A percentile compares a stretch with the other conserved stretches of the same genome.
phyloP scores from a whole-genome alignment of 495 filamentous ascomycete species.

The Evansstolkia leycettana region DNA sequence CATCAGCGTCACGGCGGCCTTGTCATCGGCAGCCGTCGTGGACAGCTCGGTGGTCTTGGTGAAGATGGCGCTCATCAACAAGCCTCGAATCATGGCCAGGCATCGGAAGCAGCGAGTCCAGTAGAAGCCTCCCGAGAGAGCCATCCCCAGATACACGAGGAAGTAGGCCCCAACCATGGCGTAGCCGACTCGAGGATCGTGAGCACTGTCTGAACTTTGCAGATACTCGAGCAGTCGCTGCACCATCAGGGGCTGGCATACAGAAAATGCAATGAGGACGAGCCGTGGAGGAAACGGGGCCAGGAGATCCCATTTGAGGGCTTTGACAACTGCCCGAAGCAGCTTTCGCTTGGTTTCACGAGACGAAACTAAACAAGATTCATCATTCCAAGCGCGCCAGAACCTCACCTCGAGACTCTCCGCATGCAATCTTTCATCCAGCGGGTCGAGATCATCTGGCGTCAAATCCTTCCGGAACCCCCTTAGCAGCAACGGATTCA shows the following conservation, averaged over 20 bases:
- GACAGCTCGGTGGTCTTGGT: slow-evolving; percentile 27
- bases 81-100: slow-evolving; percentile 44
- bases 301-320: slow-evolving; percentile 33
- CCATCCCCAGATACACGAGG: slow-evolving; percentile 49
- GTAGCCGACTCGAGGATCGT: slow-evolving; percentile 28
- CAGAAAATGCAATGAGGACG: slow-evolving; percentile 41
- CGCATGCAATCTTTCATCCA: slow-evolving; percentile 33
- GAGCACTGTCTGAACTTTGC: background rate
- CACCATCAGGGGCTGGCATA: slow-evolving; percentile 46
- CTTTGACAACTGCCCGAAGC: slow-evolving; percentile 31
- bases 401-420: slow-evolving; percentile 26
- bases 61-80: slow-evolving; percentile 45
- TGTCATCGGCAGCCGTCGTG: slow-evolving; percentile 20
- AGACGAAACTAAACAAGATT: slow-evolving; percentile 8
- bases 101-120: background rate
- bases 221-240: slow-evolving; percentile 13
- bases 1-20: slow-evolving; percentile 47
- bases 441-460: slow-evolving; percentile 29
- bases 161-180: slow-evolving; percentile 54
- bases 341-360: slow-evolving; percentile 25
- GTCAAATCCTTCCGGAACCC: slow-evolving; percentile 34
- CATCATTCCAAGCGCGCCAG: slow-evolving; percentile 19
- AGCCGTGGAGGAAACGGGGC: slow-evolving; percentile 39
- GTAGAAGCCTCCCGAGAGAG: slow-evolving; percentile 4
- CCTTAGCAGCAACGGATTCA: slow-evolving; percentile 40